phyloP scores from a whole-genome alignment of 2,329 filamentous ascomycete species.

The Xylaria sp. region DNA sequence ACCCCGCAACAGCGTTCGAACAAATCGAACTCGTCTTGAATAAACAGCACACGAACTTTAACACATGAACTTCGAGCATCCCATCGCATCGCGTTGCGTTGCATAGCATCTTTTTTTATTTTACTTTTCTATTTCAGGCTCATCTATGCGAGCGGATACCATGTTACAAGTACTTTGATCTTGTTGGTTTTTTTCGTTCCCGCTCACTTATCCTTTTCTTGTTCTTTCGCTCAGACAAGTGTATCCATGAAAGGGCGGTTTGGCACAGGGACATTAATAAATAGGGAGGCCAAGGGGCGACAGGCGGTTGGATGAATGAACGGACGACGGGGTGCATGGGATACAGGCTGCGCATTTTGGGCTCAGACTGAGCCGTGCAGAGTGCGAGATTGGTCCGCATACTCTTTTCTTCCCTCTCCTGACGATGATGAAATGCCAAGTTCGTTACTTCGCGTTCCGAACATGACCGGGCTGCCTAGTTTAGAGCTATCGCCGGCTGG shows the following conservation, averaged over 20 bases:
- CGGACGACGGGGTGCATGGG: not conserved
- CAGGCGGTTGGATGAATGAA: no score
- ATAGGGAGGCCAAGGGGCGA: no score
- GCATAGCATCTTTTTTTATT: conserved; percentile 11
- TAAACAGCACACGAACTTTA: not conserved
- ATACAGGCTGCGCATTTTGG: no score
- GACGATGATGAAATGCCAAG: no score
- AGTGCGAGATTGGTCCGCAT: no score
- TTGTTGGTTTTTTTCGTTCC: not conserved
- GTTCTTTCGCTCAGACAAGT: not conserved
- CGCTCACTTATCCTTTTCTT: not conserved
- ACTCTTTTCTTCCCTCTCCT: no score
- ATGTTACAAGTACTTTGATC: not conserved
- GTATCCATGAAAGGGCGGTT: conserved; percentile 11
- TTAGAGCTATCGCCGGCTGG: no score
- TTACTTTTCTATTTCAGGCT: not conserved
- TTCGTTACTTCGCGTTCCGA: no score
- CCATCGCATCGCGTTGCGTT: conserved; percentile 5
- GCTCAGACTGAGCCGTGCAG: no score
- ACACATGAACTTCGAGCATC: not conserved
- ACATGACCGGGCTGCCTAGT: no score
- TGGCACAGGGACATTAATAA: no score
- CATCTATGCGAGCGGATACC: conserved; percentile 5
- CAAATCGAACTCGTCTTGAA: not conserved
- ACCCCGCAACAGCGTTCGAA: conserved; percentile 26